Conservation (phyloP, 768 basidiomycete genomes). For the Mycena belliarum region DNA sequence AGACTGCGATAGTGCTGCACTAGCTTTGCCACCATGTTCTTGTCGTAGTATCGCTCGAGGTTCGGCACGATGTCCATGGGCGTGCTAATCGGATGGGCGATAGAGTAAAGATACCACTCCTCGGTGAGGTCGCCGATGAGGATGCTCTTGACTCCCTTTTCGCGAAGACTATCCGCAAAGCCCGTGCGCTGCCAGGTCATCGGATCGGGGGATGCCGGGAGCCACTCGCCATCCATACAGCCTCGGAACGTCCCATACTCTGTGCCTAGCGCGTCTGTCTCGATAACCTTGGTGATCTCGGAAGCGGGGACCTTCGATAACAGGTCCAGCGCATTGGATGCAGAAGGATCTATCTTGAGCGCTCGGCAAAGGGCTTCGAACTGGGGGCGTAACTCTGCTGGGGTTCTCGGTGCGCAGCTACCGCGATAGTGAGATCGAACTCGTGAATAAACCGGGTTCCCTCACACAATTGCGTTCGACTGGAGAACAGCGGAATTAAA, state of each 20-base stretch:
- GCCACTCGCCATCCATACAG: conserved; percentile 60
- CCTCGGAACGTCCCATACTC: conserved; percentile 69
- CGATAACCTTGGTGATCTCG: conserved; percentile 57
- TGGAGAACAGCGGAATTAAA: conserved; percentile 68
- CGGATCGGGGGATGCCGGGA: conserved; percentile 51
- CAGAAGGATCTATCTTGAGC: conserved; percentile 54
- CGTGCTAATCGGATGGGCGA: conserved; percentile 58
- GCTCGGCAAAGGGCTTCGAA: conserved; percentile 62
- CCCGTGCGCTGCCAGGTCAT: conserved; percentile 73
- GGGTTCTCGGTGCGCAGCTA: conserved; percentile 61
- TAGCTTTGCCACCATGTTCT: conserved; percentile 45
- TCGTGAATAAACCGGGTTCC: neutral
- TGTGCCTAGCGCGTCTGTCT: conserved; percentile 52
- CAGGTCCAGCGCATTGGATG: conserved; percentile 47
- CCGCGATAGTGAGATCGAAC: neutral
- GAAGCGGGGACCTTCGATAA: conserved; percentile 57
- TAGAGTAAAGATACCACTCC: conserved; percentile 79
- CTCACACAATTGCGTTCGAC: conserved; percentile 75
- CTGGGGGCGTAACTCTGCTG: conserved; percentile 57
- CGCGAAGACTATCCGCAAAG: conserved; percentile 53
- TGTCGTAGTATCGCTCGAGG: conserved; percentile 61
- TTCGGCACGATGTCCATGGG: conserved; percentile 56
- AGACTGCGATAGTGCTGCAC: conserved; percentile 45
- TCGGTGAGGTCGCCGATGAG: conserved; percentile 70
- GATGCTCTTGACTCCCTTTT: conserved; percentile 61